Percentiles rank a stretch among this genome's conserved stretches.
Conservation (phyloP, 768 basidiomycete species). For the Ramaria sp. region DNA sequence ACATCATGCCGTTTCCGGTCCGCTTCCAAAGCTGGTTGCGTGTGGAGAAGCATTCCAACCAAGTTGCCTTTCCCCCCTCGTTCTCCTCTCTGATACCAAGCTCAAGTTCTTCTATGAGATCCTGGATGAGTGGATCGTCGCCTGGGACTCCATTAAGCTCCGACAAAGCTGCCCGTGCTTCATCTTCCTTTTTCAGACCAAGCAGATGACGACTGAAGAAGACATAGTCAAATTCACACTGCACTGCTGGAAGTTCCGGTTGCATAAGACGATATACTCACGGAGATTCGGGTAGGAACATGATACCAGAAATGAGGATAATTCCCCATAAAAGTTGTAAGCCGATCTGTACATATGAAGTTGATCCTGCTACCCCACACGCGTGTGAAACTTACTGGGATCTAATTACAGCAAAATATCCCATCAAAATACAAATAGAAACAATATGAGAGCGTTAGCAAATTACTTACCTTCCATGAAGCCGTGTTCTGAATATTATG, state of each 20-base stretch:
- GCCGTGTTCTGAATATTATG: conserved; percentile 45
- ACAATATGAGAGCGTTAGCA: neutral
- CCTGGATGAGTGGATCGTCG: conserved; percentile 48
- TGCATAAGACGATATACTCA: conserved; percentile 22
- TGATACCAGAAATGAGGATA: conserved; percentile 54
- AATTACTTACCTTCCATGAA: conserved; percentile 44
- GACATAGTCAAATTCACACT: neutral
- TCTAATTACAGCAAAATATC: conserved; percentile 6
- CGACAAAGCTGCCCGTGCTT: conserved; percentile 56
- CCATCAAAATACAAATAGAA: neutral
- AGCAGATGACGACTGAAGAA: conserved; percentile 55
- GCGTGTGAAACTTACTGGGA: conserved; percentile 29
- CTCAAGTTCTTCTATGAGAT: conserved; percentile 52
- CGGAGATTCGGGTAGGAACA: conserved; percentile 76
- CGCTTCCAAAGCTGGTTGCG: conserved; percentile 62
- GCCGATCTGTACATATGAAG: conserved; percentile 30
- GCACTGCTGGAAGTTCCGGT: neutral
- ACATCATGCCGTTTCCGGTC: conserved; percentile 72
- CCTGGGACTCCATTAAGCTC: conserved; percentile 51
- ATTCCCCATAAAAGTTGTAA: conserved; percentile 64
- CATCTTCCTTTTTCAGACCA: conserved; percentile 37
- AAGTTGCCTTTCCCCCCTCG: conserved; percentile 69
- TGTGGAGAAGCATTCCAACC: conserved; percentile 68
- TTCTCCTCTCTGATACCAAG: conserved; percentile 63
- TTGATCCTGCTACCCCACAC: neutral